These are phyloP conservation scores for Kondoa malvinella DNA, from an alignment of 768 basidiomycete species.

Conservation along the genomic window DNA sequence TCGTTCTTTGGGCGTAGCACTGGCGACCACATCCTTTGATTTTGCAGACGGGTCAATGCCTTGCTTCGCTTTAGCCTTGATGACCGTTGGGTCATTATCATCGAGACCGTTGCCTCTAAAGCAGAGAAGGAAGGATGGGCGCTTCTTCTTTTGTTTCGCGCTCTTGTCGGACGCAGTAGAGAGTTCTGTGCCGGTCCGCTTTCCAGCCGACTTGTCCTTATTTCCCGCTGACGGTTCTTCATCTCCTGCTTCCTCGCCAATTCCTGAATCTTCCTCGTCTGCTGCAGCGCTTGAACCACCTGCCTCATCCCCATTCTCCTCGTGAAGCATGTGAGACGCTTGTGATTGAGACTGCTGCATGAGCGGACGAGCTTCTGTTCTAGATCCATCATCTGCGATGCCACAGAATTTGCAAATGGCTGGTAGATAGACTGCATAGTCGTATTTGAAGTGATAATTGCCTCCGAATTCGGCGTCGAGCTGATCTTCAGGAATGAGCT, in stretches of 20 bases:
- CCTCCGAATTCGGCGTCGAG: slow-evolving; percentile 74
- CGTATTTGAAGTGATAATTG: slow-evolving; percentile 32
- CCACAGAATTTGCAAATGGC: slow-evolving; percentile 17
- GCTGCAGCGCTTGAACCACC: not conserved
- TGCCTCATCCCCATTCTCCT: not conserved
- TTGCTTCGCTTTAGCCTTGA: not conserved
- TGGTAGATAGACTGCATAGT: slow-evolving; percentile 43
- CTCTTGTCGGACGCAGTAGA: too few species aligned
- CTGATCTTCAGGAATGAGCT: slow-evolving; percentile 56
- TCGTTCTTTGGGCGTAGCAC: not conserved
- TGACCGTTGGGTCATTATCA: not conserved
- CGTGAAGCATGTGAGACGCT: not conserved
- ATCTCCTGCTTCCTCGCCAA: not conserved
- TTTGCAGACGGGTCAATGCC: not conserved
- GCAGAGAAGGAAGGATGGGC: not conserved
- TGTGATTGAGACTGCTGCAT: not conserved
- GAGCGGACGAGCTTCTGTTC: slow-evolving; percentile 9
- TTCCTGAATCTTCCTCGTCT: not conserved
- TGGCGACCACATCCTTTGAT: not conserved
- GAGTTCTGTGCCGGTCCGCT: too few species aligned
- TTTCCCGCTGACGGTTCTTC: not conserved
- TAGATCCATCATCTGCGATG: slow-evolving; percentile 12
- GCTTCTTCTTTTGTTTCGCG: not conserved
- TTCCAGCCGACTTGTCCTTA: too few species aligned
- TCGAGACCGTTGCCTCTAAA: not conserved